These are phyloP conservation scores for Penicillium freii DNA, from an alignment of 2,329 filamentous ascomycete species.

Conservation along the genomic window DNA sequence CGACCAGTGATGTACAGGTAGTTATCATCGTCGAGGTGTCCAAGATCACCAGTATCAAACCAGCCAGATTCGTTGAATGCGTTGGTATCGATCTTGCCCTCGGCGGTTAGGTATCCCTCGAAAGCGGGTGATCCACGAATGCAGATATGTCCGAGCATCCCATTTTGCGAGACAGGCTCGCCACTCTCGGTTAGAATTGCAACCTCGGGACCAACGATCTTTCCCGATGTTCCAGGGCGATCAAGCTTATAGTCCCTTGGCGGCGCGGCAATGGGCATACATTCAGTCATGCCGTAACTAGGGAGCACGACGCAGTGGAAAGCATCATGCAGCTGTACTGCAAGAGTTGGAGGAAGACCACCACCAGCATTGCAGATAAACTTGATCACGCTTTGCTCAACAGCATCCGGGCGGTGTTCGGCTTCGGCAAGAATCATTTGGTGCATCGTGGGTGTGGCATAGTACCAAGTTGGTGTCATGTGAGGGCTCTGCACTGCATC, in stretches of 20 bases:
- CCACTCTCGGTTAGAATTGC: conserved; percentile 47
- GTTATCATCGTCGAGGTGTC: conserved; percentile 52
- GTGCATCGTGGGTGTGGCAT: conserved; percentile 59
- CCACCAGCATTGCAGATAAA: conserved; percentile 59
- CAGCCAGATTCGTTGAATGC: conserved; percentile 50
- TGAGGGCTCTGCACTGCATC: conserved; percentile 49
- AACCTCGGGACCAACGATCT: conserved; percentile 53
- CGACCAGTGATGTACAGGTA: conserved; percentile 57
- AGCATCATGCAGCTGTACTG: conserved; percentile 49
- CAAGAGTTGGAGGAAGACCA: conserved; percentile 53
- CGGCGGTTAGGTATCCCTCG: conserved; percentile 36
- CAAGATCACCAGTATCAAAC: conserved; percentile 58
- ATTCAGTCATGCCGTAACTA: conserved; percentile 61
- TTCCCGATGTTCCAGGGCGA: conserved; percentile 54
- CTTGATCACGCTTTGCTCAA: conserved; percentile 48
- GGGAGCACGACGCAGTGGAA: conserved; percentile 55
- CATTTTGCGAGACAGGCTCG: conserved; percentile 30
- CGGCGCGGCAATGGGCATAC: conserved; percentile 59
- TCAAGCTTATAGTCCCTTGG: conserved; percentile 54
- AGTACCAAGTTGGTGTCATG: conserved; percentile 55
- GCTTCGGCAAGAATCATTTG: conserved; percentile 53
- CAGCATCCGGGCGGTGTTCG: conserved; percentile 39
- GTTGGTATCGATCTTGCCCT: conserved; percentile 15
- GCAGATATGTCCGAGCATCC: conserved; percentile 49
- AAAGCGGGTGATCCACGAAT: conserved; percentile 55